Evolutionary conservation across 2,329 filamentous ascomycete genomes (phyloP).

Genomic region (Capronia coronata): DNA sequence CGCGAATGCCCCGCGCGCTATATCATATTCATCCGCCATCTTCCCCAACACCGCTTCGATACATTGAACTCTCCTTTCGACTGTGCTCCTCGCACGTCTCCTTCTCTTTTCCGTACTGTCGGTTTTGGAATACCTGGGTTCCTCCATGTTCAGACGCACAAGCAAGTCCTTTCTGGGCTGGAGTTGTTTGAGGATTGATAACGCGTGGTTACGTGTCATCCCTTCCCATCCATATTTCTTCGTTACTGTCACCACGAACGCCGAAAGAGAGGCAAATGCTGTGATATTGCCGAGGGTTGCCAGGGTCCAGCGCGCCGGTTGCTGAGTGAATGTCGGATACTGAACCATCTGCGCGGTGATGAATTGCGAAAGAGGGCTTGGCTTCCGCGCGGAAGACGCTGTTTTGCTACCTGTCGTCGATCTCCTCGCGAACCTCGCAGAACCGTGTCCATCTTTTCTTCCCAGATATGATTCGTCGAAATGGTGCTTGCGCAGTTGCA

Average conservation of each 20-base stretch:
- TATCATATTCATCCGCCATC: conserved; percentile 1
- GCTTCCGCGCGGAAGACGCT: not conserved
- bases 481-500: not conserved
- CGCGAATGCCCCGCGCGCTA: not conserved
- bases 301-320: conserved; percentile 3
- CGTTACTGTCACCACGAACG: not conserved
- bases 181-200: not conserved
- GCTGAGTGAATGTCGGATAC: conserved; percentile 2
- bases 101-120: too few relatives aligned
- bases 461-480: conserved; percentile 5
- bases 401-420: not conserved
- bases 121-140: too few relatives aligned
- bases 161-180: not conserved
- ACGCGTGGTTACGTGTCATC: not conserved
- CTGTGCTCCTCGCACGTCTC: not conserved
- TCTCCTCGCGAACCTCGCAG: not conserved
- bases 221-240: conserved; percentile 5
- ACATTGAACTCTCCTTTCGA: not conserved
- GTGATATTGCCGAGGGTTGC: not conserved
- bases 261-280: conserved; percentile 2
- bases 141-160: not conserved
- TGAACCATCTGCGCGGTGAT: not conserved
- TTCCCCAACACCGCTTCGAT: not conserved
- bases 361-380: conserved; percentile 4
- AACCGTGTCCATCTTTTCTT: not conserved